These are phyloP conservation scores for Golubevia pallescens DNA, from an alignment of 1,284 basidiomycete species.

Conservation along the genomic window DNA sequence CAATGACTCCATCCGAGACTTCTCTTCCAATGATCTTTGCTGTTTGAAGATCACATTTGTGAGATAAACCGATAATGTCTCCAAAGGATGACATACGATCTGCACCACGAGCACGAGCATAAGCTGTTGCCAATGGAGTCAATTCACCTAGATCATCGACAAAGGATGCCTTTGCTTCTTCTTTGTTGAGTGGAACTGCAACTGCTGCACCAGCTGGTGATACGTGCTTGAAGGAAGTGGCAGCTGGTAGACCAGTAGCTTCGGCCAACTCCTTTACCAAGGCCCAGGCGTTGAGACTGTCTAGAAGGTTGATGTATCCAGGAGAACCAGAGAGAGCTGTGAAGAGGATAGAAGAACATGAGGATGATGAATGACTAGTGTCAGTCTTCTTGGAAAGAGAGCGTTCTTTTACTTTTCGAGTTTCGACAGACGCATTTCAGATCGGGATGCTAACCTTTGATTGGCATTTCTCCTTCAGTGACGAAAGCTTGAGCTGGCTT, in stretches of 20 bases:
- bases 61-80: conserved; percentile 95
- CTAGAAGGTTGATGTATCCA: conserved; percentile 99
- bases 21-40: conserved; percentile 96
- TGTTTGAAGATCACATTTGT: conserved; percentile 88
- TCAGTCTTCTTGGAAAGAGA: neutral
- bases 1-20: conserved; percentile 97
- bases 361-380: neutral
- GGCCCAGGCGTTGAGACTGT: conserved; percentile 95
- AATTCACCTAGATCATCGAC: conserved; percentile 92
- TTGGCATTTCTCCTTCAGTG: conserved; percentile 84
- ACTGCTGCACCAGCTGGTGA: conserved; percentile 92
- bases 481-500: conserved; percentile 98
- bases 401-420: too few relatives aligned
- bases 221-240: conserved; percentile 99
- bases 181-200: conserved; percentile 74
- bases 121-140: conserved; percentile 87
- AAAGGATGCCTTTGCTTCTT: conserved; percentile 92
- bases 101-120: conserved; percentile 93
- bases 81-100: conserved; percentile 99
- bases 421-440: too few relatives aligned
- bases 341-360: conserved; percentile 3
- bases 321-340: conserved; percentile 89
- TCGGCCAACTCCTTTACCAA: conserved; percentile 92
- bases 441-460: too few relatives aligned
- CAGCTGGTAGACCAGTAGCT: conserved; percentile 81